A percentile compares a stretch with the other conserved stretches of the same genome.
Evolutionary conservation across 306 rosid genomes (phyloP).

Genomic region (Herpetospermum pedunculosum): DNA sequence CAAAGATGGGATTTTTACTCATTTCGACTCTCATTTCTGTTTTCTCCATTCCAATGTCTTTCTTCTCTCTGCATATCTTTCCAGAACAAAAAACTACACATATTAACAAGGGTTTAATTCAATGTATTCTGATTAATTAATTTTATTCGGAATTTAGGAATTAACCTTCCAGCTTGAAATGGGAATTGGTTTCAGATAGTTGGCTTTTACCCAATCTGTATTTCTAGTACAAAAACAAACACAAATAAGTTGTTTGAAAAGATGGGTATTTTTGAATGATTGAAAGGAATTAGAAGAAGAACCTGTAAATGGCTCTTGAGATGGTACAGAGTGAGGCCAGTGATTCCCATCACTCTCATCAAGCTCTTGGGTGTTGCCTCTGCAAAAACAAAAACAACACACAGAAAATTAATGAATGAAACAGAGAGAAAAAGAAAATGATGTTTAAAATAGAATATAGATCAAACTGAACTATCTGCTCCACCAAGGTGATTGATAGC

Average conservation of each 20-base stretch:
- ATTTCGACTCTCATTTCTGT: slow-evolving; percentile 31
- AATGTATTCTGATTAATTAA: neutral
- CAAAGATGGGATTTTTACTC: slow-evolving; percentile 40
- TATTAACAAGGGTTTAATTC: too few relatives aligned
- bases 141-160: neutral
- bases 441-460: neutral
- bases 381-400: slow-evolving; percentile 19
- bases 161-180: slow-evolving; percentile 54
- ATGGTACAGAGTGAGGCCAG: slow-evolving; percentile 89
- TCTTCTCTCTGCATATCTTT: slow-evolving; percentile 41
- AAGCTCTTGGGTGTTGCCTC: slow-evolving; percentile 96
- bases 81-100: neutral
- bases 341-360: slow-evolving; percentile 80
- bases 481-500: slow-evolving; percentile 90
- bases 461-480: slow-evolving; percentile 62
- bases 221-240: slow-evolving; percentile 37
- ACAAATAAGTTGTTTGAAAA: neutral
- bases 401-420: neutral
- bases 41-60: slow-evolving; percentile 37
- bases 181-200: slow-evolving; percentile 37
- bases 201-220: slow-evolving; percentile 81
- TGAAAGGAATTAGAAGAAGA: neutral
- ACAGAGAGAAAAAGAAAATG: neutral
- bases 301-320: slow-evolving; percentile 99
- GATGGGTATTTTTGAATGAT: neutral